A percentile compares a stretch with the other conserved stretches of the same genome.
These are phyloP conservation scores for Artemisia argyi DNA, from an alignment of 129 eudicot genomes.

Conservation along the genomic window DNA sequence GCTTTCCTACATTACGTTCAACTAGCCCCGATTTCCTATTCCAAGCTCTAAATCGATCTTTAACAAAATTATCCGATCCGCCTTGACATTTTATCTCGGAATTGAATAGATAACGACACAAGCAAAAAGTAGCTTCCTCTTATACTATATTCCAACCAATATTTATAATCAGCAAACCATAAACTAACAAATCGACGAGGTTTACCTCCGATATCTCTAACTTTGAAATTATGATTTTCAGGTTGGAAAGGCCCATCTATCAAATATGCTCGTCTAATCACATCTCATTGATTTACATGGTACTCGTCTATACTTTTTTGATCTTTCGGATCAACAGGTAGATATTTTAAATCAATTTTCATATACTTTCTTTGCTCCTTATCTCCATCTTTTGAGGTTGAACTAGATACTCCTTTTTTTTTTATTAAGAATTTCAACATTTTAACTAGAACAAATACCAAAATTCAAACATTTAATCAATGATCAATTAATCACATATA, in stretches of 20 bases:
- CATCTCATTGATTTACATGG: too few relatives aligned
- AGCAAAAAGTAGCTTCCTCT: background rate
- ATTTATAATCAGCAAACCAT: background rate
- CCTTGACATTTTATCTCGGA: background rate
- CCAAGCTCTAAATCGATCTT: background rate
- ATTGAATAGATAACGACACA: slow-evolving; percentile 5
- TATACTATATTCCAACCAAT: background rate
- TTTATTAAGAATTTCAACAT: too few relatives aligned
- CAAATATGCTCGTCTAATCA: too few relatives aligned
- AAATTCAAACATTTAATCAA: too few relatives aligned
- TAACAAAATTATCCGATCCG: background rate
- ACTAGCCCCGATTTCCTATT: background rate
- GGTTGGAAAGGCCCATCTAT: slow-evolving; percentile 13
- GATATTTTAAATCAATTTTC: too few relatives aligned
- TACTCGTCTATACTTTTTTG: too few relatives aligned
- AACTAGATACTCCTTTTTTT: too few relatives aligned
- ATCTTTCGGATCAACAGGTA: too few relatives aligned
- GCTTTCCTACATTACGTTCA: background rate
- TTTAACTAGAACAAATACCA: too few relatives aligned
- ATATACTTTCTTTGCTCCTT: too few relatives aligned
- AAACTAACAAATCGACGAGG: background rate
- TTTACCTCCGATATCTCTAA: background rate
- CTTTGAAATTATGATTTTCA: background rate
- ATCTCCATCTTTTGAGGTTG: too few relatives aligned
- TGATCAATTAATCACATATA: too few relatives aligned